These are phyloP conservation scores for Neoconidiobolus thromboides DNA, from an alignment of 371 early-diverging fungal species.

Conservation along the genomic window DNA sequence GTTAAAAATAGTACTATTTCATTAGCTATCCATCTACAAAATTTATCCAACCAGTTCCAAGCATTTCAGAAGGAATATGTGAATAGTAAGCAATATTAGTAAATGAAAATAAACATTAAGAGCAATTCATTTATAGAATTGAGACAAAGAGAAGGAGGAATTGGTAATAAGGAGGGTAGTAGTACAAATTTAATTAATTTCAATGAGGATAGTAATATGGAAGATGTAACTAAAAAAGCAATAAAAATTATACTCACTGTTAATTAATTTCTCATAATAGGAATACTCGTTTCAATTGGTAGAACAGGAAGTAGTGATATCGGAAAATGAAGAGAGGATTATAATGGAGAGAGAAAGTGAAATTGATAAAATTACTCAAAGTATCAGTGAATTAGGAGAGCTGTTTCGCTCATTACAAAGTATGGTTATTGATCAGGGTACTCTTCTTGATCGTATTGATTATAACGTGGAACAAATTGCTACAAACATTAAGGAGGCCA, in stretches of 20 bases:
- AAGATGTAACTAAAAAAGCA: no score
- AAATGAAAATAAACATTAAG: no score
- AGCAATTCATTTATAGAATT: no score
- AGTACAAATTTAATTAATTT: no score
- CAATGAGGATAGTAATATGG: no score
- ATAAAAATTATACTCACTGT: no score
- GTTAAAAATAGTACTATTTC: constrained; percentile 74
- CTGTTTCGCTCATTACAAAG: constrained; percentile 83
- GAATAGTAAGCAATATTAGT: constrained; percentile 31
- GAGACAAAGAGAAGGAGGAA: no score
- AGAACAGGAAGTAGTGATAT: no score
- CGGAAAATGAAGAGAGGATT: no score
- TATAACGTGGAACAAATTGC: constrained; percentile 81
- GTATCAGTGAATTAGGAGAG: constrained; percentile 76
- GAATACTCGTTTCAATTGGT: no score
- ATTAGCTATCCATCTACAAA: constrained; percentile 77
- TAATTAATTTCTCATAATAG: no score
- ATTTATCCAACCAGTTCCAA: constrained; percentile 56
- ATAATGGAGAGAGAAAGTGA: constrained; percentile 17
- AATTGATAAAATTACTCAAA: constrained; percentile 76
- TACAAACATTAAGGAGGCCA: constrained; percentile 61
- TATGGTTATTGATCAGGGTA: constrained; percentile 93
- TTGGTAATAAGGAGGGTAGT: no score
- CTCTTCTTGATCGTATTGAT: constrained; percentile 90
- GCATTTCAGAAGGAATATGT: constrained; percentile 73